Conservation (phyloP, 2,329 filamentous ascomycete species). For the Pyrenochaeta sp. region DNA sequence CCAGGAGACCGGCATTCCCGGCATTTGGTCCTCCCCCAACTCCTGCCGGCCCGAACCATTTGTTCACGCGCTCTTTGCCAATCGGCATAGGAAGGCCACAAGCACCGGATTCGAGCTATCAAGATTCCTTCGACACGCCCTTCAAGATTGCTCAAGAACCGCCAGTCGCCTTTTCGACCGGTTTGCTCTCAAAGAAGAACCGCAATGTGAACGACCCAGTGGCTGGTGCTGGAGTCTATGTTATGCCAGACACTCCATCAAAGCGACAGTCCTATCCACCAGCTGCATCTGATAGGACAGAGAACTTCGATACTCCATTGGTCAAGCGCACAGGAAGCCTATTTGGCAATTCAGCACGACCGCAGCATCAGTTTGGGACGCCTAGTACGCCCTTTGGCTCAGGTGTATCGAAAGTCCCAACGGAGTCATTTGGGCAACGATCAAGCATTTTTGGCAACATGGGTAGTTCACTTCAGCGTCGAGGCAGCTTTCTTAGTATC, state of each 20-base stretch:
- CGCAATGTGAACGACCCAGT: slow-evolving; percentile 71
- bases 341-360: slow-evolving; percentile 68
- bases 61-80: slow-evolving; percentile 78
- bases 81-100: slow-evolving; percentile 66
- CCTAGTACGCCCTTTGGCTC: slow-evolving; percentile 84
- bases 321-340: slow-evolving; percentile 55
- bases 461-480: slow-evolving; percentile 60
- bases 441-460: slow-evolving; percentile 68
- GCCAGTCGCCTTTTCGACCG: slow-evolving; percentile 85
- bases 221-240: slow-evolving; percentile 61
- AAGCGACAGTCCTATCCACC: slow-evolving; percentile 83
- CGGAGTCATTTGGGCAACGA: slow-evolving; percentile 72
- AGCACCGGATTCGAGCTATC: slow-evolving; percentile 55
- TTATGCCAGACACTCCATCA: slow-evolving; percentile 94
- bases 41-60: slow-evolving; percentile 25
- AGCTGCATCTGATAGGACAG: slow-evolving; percentile 53
- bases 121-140: slow-evolving; percentile 73
- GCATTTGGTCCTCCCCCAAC: slow-evolving; percentile 27
- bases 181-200: slow-evolving; percentile 90
- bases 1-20: slow-evolving; percentile 38
- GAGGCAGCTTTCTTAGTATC: slow-evolving; percentile 79
- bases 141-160: slow-evolving; percentile 77
- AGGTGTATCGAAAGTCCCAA: slow-evolving; percentile 66
- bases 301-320: slow-evolving; percentile 53
- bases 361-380: slow-evolving; percentile 76